Evolutionary conservation across 441 rosid genomes (phyloP).

Genomic region (Populus tomentosa): DNA sequence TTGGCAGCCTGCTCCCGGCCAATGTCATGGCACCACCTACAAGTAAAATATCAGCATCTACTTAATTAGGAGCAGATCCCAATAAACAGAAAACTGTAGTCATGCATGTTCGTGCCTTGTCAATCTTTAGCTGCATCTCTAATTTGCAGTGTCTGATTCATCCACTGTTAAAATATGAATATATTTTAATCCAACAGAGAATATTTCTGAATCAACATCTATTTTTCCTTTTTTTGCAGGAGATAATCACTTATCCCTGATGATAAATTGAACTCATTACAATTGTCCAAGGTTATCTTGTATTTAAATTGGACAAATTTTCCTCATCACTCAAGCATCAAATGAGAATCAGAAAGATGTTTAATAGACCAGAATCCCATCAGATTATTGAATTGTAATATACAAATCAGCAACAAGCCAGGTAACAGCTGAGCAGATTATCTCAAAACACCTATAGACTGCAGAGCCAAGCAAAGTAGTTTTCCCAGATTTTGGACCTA

Average conservation of each 20-base stretch:
- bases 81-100: background rate
- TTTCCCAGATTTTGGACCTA: background rate
- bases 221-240: background rate
- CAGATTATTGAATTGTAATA: background rate
- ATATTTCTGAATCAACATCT: background rate
- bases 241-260: background rate
- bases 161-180: background rate
- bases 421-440: background rate
- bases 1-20: constrained; percentile 97
- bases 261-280: background rate
- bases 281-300: background rate
- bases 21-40: constrained; percentile 98
- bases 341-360: background rate
- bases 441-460: background rate
- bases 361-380: background rate
- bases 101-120: background rate
- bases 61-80: constrained; percentile 15
- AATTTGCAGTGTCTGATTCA: no score
- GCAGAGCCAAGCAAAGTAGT: background rate
- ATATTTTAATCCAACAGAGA: background rate
- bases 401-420: background rate
- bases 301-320: background rate
- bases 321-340: background rate
- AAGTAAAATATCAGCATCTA: constrained; percentile 11
- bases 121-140: background rate